A percentile compares a stretch with the other conserved stretches of the same genome.
These are phyloP conservation scores for Citrullus mucosospermus DNA, from an alignment of 306 rosid species.

Conservation along the genomic window DNA sequence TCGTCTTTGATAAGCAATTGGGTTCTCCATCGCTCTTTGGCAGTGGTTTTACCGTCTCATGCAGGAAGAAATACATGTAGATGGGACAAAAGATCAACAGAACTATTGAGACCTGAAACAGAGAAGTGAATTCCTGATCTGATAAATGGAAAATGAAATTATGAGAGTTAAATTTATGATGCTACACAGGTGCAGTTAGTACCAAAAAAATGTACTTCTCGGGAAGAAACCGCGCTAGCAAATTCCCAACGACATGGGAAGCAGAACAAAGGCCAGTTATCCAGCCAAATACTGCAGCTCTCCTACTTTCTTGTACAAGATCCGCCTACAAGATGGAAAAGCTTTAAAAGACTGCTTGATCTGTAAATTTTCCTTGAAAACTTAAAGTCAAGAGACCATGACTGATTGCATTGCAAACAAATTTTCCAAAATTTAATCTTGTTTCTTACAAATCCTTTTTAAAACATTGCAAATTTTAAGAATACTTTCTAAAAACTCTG, in stretches of 20 bases:
- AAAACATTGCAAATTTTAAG: not conserved
- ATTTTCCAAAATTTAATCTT: not conserved
- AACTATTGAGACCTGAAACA: constrained; percentile 55
- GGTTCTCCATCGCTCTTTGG: constrained; percentile 17
- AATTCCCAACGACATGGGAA: constrained; percentile 43
- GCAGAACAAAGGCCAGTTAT: constrained; percentile 50
- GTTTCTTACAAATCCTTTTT: not conserved
- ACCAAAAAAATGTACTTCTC: constrained; percentile 39
- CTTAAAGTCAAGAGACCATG: not conserved
- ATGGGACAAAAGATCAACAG: constrained; percentile 44
- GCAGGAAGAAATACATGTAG: constrained; percentile 58
- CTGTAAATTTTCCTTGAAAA: not conserved
- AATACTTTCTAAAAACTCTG: not conserved
- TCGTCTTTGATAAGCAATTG: constrained; percentile 27
- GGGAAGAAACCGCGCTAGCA: constrained; percentile 42
- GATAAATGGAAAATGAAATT: not conserved
- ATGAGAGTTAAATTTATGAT: not conserved
- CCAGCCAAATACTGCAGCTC: constrained; percentile 56
- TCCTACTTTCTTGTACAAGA: constrained; percentile 28
- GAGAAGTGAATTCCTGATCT: not conserved
- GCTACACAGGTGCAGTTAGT: not conserved
- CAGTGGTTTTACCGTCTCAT: constrained; percentile 32
- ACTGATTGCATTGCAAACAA: not conserved
- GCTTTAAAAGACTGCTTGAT: constrained; percentile 1
- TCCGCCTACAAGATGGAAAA: constrained; percentile 35